A percentile compares a stretch with the other conserved stretches of the same genome.
Conservation (phyloP, 352 stramenopile species). For the Pilasporangium apinafurcum region DNA sequence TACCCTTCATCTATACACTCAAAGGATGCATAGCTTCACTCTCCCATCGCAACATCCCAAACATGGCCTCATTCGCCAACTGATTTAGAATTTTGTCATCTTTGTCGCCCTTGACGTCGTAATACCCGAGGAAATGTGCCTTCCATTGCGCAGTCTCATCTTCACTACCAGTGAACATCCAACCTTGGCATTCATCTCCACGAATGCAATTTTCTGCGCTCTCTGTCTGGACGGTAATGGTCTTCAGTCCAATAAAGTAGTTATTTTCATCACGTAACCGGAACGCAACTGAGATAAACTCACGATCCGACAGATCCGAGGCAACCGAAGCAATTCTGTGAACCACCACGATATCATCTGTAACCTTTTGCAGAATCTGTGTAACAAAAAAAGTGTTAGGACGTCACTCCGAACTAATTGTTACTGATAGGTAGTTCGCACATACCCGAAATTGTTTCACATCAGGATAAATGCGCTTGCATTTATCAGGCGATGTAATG, state of each 20-base stretch:
- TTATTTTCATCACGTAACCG: constrained; percentile 65
- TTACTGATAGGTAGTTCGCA: neutral
- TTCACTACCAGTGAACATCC: constrained; percentile 74
- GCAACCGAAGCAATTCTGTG: constrained; percentile 71
- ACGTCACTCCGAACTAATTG: neutral
- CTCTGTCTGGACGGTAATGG: constrained; percentile 64
- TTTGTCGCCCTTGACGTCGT: constrained; percentile 80
- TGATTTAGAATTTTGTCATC: constrained; percentile 83
- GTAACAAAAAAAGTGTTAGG: neutral
- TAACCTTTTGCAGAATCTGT: constrained; percentile 76
- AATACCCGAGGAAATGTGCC: constrained; percentile 74
- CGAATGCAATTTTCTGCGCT: constrained; percentile 72
- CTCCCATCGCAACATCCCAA: constrained; percentile 81
- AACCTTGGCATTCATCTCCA: constrained; percentile 75
- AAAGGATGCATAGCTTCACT: constrained; percentile 79
- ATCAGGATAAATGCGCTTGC: constrained; percentile 78
- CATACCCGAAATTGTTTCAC: constrained; percentile 73
- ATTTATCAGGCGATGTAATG: constrained; percentile 78
- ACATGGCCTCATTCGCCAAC: constrained; percentile 80
- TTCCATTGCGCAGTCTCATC: constrained; percentile 68
- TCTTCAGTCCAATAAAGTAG: constrained; percentile 76
- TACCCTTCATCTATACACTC: constrained; percentile 34
- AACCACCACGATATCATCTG: constrained; percentile 76
- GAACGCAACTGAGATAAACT: constrained; percentile 78
- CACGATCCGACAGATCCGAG: constrained; percentile 64